Evolutionary conservation across 371 early-diverging fungal genomes (phyloP).

Genomic region (Mucor indicus): DNA sequence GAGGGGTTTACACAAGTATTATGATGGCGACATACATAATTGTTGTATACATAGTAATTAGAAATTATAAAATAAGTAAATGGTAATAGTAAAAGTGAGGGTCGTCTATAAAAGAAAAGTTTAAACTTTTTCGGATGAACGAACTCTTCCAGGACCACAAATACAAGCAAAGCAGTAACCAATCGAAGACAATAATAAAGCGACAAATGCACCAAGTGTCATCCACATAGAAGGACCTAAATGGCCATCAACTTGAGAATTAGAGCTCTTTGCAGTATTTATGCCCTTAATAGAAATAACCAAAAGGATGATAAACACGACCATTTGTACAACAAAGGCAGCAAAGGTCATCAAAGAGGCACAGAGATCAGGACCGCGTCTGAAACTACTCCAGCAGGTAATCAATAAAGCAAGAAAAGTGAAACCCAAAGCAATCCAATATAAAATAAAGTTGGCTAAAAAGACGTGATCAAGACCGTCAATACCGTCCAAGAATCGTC

Average conservation of each 20-base stretch:
- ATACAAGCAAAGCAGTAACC: slow-evolving; percentile 23
- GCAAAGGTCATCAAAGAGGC: slow-evolving; percentile 26
- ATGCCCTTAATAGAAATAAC: slow-evolving; percentile 33
- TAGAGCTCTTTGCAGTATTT: slow-evolving; percentile 21
- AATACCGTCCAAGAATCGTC: slow-evolving; percentile 4
- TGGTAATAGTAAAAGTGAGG: no score
- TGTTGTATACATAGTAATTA: no score
- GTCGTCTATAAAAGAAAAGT: no score
- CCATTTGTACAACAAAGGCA: slow-evolving; percentile 20
- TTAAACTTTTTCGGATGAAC: slow-evolving; percentile 17
- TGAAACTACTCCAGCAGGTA: slow-evolving; percentile 33
- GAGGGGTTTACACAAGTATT: no score
- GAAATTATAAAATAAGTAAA: no score
- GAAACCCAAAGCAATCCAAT: slow-evolving; percentile 41
- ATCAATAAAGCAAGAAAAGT: slow-evolving; percentile 34
- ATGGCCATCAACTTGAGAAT: slow-evolving; percentile 21
- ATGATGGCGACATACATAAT: no score
- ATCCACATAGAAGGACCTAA: slow-evolving; percentile 34
- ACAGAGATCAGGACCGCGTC: slow-evolving; percentile 27
- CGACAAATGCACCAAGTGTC: slow-evolving; percentile 29
- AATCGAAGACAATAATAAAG: slow-evolving; percentile 20
- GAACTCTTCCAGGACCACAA: slow-evolving; percentile 18
- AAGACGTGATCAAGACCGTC: slow-evolving; percentile 16
- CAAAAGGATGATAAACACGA: slow-evolving; percentile 21
- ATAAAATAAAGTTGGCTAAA: slow-evolving; percentile 39